Conservation (phyloP, 2,329 filamentous ascomycete genomes). For the Colletotrichum tofieldiae region DNA sequence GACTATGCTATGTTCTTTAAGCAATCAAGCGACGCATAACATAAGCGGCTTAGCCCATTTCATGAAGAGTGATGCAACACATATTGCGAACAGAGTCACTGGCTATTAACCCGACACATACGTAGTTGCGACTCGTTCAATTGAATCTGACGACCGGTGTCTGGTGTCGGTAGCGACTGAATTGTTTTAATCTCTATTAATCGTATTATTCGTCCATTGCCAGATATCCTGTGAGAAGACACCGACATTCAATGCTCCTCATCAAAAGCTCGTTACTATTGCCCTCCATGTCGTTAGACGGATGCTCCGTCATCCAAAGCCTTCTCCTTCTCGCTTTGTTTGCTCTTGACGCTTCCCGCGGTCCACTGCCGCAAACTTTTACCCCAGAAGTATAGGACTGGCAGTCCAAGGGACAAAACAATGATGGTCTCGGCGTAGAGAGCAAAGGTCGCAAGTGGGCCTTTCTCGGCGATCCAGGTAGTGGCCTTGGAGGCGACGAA, state of each 20-base stretch:
- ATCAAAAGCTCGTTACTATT: background rate
- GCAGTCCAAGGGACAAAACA: conserved; percentile 50
- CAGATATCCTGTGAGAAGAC: background rate
- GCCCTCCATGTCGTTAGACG: background rate
- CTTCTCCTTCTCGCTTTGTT: conserved; percentile 34
- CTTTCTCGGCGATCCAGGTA: conserved; percentile 48
- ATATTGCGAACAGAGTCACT: background rate
- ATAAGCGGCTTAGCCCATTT: too few species aligned
- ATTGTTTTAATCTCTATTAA: background rate
- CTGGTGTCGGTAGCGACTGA: conserved; percentile 25
- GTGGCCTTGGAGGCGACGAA: conserved; percentile 50
- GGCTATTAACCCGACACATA: background rate
- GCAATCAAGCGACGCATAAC: too few species aligned
- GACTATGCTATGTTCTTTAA: too few species aligned
- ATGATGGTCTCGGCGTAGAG: conserved; percentile 53
- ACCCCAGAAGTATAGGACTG: conserved; percentile 46
- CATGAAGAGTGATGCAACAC: too few species aligned
- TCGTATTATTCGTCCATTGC: background rate
- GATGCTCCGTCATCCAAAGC: conserved; percentile 18
- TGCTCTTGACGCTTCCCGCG: conserved; percentile 46
- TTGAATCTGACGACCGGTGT: too few species aligned
- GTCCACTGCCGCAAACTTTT: conserved; percentile 49
- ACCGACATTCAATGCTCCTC: too few species aligned
- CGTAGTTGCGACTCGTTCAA: background rate
- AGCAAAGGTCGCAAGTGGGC: conserved; percentile 48